Conservation (phyloP, 208 protist species). For the Acanthamoeba royreba region DNA sequence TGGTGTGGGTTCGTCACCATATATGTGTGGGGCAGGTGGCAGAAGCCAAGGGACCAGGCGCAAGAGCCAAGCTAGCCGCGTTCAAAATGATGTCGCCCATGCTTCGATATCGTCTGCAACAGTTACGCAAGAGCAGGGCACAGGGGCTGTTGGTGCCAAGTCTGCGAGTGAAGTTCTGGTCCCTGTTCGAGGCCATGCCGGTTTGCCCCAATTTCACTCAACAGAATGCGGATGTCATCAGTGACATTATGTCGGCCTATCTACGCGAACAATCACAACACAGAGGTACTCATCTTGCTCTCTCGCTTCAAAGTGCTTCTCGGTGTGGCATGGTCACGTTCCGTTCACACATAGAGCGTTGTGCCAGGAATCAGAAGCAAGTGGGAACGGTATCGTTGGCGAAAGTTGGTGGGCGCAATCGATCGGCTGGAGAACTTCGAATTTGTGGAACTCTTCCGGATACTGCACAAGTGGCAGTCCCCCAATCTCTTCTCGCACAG, state of each 20-base stretch:
- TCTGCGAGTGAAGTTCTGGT: neutral
- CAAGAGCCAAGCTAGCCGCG: neutral
- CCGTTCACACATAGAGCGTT: neutral
- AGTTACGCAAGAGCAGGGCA: neutral
- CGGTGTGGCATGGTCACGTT: too few relatives aligned
- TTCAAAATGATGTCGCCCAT: neutral
- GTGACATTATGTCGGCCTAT: neutral
- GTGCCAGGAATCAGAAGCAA: neutral
- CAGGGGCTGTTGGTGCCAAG: neutral
- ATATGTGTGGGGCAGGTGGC: neutral
- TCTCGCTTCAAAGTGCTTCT: neutral
- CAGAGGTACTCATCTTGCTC: neutral
- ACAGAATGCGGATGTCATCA: neutral
- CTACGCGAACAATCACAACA: neutral
- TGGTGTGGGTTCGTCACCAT: neutral
- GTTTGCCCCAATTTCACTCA: neutral
- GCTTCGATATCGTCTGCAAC: neutral
- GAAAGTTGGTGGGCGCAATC: neutral
- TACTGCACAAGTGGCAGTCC: neutral
- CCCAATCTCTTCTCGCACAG: neutral
- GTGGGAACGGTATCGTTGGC: neutral
- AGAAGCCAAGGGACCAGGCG: neutral
- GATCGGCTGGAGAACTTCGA: neutral
- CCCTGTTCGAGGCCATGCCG: neutral
- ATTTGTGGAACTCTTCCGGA: neutral